Base-by-base conservation (phyloP, 2,329 filamentous ascomycete species). In the Graphilbum fragrans region DNA sequence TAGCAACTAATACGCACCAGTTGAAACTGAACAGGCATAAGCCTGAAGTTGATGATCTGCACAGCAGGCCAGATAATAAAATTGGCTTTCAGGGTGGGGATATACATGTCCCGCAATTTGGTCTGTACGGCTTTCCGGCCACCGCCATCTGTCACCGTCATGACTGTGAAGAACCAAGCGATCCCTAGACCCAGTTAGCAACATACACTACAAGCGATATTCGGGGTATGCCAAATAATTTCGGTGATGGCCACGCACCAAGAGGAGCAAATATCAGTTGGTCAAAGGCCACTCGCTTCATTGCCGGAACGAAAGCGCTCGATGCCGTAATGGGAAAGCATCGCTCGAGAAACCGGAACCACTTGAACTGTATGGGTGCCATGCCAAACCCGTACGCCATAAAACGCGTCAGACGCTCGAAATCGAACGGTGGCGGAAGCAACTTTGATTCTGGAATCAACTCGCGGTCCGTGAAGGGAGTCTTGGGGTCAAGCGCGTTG, bases 371-470 rank as follows among this genome's bases (percentile, higher is more conserved):
- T 25, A 95, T 54, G 0, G 92, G 92, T 5, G 92, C 87, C 86
- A 96, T 95, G 56, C 83, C 75, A 65, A 96, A 95, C 57, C 87
- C 87, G 60, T 96, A 98, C 5, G 85, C 82, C 86, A 96, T 95
- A 67, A 96, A 98, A 37, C 92, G 74, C 2, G 86, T 90, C 48
- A 95, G 69, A 38, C 92, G 79, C 65, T 96, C 92, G 54, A 96
- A 96, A 62, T 98, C 90, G 56, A 98, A 96, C 0, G 86, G 79
- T 3, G 86, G 83, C 22, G 87, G 84, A 1, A 82, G 70, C 11
- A 59, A 55, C 52, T 71, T 75, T 23, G 73, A 72, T 25, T 76
- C 69, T 43, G 79, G 74, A 40, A 87, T 77, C 36, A 86, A 63
- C 35, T 88, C 84, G 34, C 65, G 66, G 39, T 61, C 75, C 63